Base-by-base conservation (phyloP, 768 basidiomycete genomes). In the Calocybe indica region DNA sequence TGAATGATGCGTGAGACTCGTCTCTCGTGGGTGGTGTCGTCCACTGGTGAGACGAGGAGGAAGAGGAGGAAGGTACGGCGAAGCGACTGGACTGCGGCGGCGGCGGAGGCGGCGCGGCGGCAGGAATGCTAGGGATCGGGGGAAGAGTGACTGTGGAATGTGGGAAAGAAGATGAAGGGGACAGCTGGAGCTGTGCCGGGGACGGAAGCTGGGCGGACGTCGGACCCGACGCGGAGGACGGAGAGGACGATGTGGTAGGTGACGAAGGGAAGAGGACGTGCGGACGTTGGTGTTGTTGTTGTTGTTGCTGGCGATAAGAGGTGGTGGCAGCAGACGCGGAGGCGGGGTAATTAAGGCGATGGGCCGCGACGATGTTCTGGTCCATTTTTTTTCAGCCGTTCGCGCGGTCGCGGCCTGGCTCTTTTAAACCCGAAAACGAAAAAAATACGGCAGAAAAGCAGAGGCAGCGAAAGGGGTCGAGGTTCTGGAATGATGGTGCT, bases 1-100 rank as follows among this genome's bases (percentile, higher is more conserved):
- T 51, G 13, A 56, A 53, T 47, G 60, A 57, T 28, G 54, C 50
- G 13, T 58, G 51, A 36, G 46, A 42, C 22, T 58, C 38, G 45
- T 37, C 5, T 14, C 46, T 39, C 14, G 39, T 10, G 13, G n/a
- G 8, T 7, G 37, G 43, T 34, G 44, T 46, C 6, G 44, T 46
- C 6, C 31, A 41, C 33, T 45, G 48, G 14, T 50, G 58, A 40
- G 55, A 37, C 30, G 66, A 65, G 46, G 61, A 63, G 8, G 65
- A 49, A n/a, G 46, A 14, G n/a, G 9, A n/a, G 35, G 7, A 22
- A 22, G 22, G 22, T 22, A 22, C 22, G 22, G 22, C 22, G 22
- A 22, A 22, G 22, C 22, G 22, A 22, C 22, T 22, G 22, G 22
- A 22, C 22, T 22, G 22, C 22, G 22, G 4, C 22, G 22, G 22